These are phyloP conservation scores for Achaetomium macrosporum DNA, from an alignment of 2,329 filamentous ascomycete species.

Conservation along the genomic window DNA sequence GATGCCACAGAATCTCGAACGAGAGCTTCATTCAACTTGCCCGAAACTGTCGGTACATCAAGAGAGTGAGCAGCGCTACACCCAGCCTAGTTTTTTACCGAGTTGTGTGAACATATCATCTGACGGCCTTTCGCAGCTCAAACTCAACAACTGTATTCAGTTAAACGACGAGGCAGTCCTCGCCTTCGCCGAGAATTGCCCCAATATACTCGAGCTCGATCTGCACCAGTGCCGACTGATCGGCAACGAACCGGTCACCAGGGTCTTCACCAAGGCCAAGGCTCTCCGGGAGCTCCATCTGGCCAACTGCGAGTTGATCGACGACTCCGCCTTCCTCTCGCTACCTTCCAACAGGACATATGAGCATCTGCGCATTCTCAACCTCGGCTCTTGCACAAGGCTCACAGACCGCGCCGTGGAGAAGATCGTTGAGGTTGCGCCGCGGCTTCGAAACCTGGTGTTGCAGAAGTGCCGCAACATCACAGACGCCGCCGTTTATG, in stretches of 20 bases:
- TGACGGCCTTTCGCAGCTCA: constrained; percentile 53
- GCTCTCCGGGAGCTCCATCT: constrained; percentile 87
- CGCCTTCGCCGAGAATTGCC: constrained; percentile 82
- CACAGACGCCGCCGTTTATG: constrained; percentile 79
- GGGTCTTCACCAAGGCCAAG: constrained; percentile 69
- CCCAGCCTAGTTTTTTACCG: neutral
- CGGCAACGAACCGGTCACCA: constrained; percentile 76
- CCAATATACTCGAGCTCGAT: constrained; percentile 93
- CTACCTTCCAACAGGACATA: constrained; percentile 65
- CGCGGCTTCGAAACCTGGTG: constrained; percentile 84
- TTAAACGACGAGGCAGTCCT: constrained; percentile 75
- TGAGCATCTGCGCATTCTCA: constrained; percentile 86
- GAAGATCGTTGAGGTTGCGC: constrained; percentile 79
- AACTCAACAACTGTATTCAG: constrained; percentile 88
- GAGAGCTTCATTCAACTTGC: constrained; percentile 78
- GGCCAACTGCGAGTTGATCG: constrained; percentile 76
- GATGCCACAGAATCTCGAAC: constrained; percentile 77
- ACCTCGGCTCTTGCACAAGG: constrained; percentile 81
- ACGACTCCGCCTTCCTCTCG: constrained; percentile 79
- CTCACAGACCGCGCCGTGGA: constrained; percentile 83
- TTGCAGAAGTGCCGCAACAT: constrained; percentile 91
- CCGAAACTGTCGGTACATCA: constrained; percentile 76
- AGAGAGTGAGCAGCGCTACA: constrained; percentile 55
- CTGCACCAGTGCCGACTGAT: constrained; percentile 78
- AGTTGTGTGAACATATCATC: neutral